These are phyloP conservation scores for Xylaria sp. DNA, from an alignment of 495 filamentous ascomycete species.

Conservation along the genomic window DNA sequence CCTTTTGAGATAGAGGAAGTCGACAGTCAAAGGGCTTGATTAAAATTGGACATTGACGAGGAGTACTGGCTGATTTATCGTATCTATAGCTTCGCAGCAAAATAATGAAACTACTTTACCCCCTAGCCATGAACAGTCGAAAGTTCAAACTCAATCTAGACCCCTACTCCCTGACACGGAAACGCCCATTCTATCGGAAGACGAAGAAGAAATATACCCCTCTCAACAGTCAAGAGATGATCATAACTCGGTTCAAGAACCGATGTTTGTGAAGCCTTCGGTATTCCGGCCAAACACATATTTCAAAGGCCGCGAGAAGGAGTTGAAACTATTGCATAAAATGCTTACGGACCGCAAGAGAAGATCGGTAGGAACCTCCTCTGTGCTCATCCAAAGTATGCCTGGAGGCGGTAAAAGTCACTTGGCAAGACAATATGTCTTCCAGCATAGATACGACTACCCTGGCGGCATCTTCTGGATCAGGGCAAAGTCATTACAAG, in stretches of 20 bases:
- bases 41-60: conserved; percentile 41
- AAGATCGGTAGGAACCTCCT: conserved; percentile 67
- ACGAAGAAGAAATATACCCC: conserved; percentile 40
- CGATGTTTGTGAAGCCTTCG: conserved; percentile 72
- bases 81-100: conserved; percentile 45
- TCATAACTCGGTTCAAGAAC: conserved; percentile 39
- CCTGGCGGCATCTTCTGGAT: conserved; percentile 84
- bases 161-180: conserved; percentile 35
- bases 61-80: conserved; percentile 40
- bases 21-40: conserved; percentile 34
- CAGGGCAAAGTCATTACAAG: conserved; percentile 67
- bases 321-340: conserved; percentile 70
- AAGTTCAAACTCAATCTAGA: conserved; percentile 41
- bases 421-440: conserved; percentile 82
- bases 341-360: conserved; percentile 70
- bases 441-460: conserved; percentile 68
- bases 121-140: conserved; percentile 39
- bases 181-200: conserved; percentile 32
- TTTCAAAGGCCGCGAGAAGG: conserved; percentile 76
- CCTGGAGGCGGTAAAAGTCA: conserved; percentile 85
- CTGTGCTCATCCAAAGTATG: conserved; percentile 73
- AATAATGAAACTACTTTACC: conserved; percentile 47
- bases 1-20: conserved; percentile 45
- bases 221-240: conserved; percentile 42
- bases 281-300: conserved; percentile 79